Conservation (phyloP, 352 stramenopile genomes). For the Phytophthora foliorum region DNA sequence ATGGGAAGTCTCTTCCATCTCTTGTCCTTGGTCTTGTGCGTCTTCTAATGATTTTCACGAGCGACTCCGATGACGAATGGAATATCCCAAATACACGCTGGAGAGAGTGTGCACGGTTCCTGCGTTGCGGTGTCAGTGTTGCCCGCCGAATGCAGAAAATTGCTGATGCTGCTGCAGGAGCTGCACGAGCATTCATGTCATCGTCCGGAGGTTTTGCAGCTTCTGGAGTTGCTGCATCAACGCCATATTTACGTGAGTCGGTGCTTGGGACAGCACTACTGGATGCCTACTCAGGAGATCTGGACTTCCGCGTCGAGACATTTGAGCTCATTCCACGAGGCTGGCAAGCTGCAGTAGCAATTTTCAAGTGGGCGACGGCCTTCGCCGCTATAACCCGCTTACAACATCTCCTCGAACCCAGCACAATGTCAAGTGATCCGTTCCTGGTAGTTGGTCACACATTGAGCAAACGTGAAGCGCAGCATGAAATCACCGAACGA, state of each 20-base stretch:
- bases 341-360: constrained; percentile 56
- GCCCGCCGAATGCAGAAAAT: constrained; percentile 67
- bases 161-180: constrained; percentile 45
- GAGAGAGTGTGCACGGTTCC: constrained; percentile 67
- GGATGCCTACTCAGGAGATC: constrained; percentile 55
- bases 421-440: constrained; percentile 1
- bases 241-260: constrained; percentile 48
- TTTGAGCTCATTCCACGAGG: constrained; percentile 58
- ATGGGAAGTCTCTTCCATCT: constrained; percentile 42
- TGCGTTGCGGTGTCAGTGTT: constrained; percentile 56
- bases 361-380: constrained; percentile 68
- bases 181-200: constrained; percentile 26
- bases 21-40: constrained; percentile 79
- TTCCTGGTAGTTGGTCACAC: constrained; percentile 51
- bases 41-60: constrained; percentile 75
- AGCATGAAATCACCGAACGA: constrained; percentile 56
- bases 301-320: constrained; percentile 55
- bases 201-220: constrained; percentile 19
- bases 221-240: constrained; percentile 33
- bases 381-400: constrained; percentile 55
- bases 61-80: constrained; percentile 59
- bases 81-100: constrained; percentile 68
- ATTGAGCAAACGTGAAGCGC: constrained; percentile 49
- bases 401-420: constrained; percentile 54
- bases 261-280: constrained; percentile 51